phyloP scores from a whole-genome alignment of 768 basidiomycete genomes.

The Mycena pura region DNA sequence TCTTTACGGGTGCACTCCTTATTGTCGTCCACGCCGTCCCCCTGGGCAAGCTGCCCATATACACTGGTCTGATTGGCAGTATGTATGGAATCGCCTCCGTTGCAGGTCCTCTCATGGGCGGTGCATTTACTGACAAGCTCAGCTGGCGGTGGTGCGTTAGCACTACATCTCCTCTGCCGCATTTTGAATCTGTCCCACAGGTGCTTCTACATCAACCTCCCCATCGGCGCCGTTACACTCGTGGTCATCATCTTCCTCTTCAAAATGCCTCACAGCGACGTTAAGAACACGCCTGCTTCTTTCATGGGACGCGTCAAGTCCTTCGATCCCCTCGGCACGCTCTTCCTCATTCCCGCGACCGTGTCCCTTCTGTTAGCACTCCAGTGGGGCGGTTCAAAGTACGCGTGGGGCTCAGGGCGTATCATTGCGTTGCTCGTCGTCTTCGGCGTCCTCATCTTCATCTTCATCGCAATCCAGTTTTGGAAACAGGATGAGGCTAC shows the following conservation, averaged over 20 bases:
- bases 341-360: conserved; percentile 24
- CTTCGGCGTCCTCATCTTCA: conserved; percentile 8
- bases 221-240: conserved; percentile 23
- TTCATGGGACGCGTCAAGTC: conserved; percentile 9
- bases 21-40: conserved; percentile 36
- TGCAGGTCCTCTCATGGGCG: conserved; percentile 37
- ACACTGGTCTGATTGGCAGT: conserved; percentile 49
- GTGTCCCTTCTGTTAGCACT: conserved; percentile 40
- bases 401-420: conserved; percentile 43
- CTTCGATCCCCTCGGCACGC: conserved; percentile 26
- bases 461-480: conserved; percentile 23
- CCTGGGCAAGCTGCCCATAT: conserved; percentile 36
- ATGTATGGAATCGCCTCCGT: conserved; percentile 30
- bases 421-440: conserved; percentile 10
- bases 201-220: conserved; percentile 43
- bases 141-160: conserved; percentile 47
- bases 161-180: background rate
- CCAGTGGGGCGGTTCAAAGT: conserved; percentile 52
- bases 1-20: conserved; percentile 28
- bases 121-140: conserved; percentile 38
- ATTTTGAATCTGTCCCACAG: background rate
- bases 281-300: background rate
- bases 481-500: conserved; percentile 9
- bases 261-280: conserved; percentile 16
- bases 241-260: conserved; percentile 25